Percentiles rank a stretch among this genome's conserved stretches.
These are phyloP conservation scores for Euphorbia neoarborescens DNA, from an alignment of 441 rosid species.

Conservation along the genomic window DNA sequence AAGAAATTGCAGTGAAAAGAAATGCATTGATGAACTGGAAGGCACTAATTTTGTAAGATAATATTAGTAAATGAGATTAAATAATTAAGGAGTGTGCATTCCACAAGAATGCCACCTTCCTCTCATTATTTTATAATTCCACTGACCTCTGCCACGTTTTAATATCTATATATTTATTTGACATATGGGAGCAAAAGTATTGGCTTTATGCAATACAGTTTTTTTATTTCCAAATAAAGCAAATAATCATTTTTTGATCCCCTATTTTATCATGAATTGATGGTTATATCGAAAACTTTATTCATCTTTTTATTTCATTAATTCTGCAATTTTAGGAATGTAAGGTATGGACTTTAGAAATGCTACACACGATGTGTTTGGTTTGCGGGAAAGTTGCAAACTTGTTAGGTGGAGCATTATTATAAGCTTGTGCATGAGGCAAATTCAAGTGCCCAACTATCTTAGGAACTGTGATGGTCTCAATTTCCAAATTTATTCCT, in stretches of 20 bases:
- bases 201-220: background rate
- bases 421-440: too few species aligned
- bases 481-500: too few species aligned
- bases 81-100: constrained; percentile 52
- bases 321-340: too few species aligned
- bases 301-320: too few species aligned
- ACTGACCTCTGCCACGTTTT: background rate
- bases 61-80: constrained; percentile 24
- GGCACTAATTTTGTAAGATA: constrained; percentile 32
- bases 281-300: too few species aligned
- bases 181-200: background rate
- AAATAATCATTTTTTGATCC: background rate
- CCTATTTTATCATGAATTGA: too few species aligned
- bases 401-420: too few species aligned
- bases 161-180: background rate
- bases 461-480: too few species aligned
- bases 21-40: constrained; percentile 53
- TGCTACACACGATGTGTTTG: too few species aligned
- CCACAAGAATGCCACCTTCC: constrained; percentile 73
- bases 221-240: background rate
- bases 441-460: too few species aligned
- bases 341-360: too few species aligned
- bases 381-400: too few species aligned
- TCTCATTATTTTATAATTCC: constrained; percentile 20
- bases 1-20: background rate